Evolutionary conservation across 805 yeast species (phyloP), one percentile per base, ranked within the genome.

Genomic region (Hanseniaspora hatyaiensis): DNA sequence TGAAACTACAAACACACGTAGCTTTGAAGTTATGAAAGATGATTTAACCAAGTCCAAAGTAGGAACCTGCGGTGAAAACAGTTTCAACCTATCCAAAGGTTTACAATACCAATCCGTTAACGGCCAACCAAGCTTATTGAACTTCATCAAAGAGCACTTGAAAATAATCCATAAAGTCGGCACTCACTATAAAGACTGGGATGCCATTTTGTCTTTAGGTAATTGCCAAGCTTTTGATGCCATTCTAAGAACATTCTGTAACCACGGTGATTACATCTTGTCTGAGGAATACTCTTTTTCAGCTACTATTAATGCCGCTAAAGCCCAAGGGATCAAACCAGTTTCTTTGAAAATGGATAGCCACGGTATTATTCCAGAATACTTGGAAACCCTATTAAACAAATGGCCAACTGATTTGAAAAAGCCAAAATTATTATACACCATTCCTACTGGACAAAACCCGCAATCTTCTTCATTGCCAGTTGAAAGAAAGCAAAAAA

Each of bases 361-460:
- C 22, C 70, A 73, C 51, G 97, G 97, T 52, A 71, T 86, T 47
- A 64, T 80, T 45, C 94, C 96, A 12, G 80, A 76, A 52, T 73
- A 74, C 42, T 69, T 89, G 50, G 88, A 71, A 34, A 55, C 61
- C 8, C 63, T 80, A 43, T 67, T 89, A 58, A 74, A 71, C 52
- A 68, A 73, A 59, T 89, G 96, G 96, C 70, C 71, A 13, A 78
- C 72, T 32, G 67, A 62, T 38, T 61, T 63, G 48, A 77, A 78
- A 52, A 78, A 78, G 65, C 97, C 98, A 55, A 86, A 82, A 65
- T 68, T 89, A 52, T 70, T 89, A 55, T 89, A 89, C 75, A 80
- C 92, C 34, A 86, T 89, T 57, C 82, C 92, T 55, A 92, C 97
- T 8, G 98, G 98, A 52, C 98, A 89, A 70, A 89, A 89, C 73